Evolutionary conservation across 1,284 basidiomycete species (phyloP).

Genomic region (Microbotryum intermedium): DNA sequence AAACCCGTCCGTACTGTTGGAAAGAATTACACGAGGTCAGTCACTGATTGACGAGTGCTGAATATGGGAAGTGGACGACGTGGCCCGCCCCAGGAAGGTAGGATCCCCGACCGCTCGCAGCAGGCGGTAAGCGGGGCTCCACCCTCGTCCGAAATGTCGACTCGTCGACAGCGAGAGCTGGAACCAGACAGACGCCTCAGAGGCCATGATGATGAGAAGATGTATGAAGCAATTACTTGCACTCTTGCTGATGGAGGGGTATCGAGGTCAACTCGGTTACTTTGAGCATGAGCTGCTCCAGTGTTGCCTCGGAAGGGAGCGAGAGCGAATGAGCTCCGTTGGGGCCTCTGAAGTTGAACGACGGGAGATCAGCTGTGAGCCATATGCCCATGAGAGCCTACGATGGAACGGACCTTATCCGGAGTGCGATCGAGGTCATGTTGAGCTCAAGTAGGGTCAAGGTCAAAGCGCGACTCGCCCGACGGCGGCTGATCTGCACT

Average conservation of each 20-base stretch:
- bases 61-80: not conserved
- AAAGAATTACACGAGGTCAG: not conserved
- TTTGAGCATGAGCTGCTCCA: not conserved
- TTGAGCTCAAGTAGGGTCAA: not conserved
- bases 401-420: not conserved
- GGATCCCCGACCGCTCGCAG: too few species aligned
- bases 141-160: not conserved
- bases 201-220: too few species aligned
- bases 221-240: constrained; percentile 6
- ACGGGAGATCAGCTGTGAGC: not conserved
- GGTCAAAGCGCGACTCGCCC: too few species aligned
- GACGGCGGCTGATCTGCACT: too few species aligned
- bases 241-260: constrained; percentile 2
- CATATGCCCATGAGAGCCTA: not conserved
- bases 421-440: not conserved
- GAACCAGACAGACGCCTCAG: too few species aligned
- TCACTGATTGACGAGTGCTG: not conserved
- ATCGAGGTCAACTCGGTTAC: constrained; percentile 4
- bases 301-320: not conserved
- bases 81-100: too few species aligned
- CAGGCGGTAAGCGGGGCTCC: too few species aligned
- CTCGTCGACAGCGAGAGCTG: too few species aligned
- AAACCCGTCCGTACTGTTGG: constrained; percentile 17
- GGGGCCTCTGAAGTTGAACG: not conserved
- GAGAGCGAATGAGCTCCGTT: not conserved